These are phyloP conservation scores for Dothidotthia symphoricarpi DNA, from an alignment of 2,329 filamentous ascomycete genomes.

Conservation along the genomic window DNA sequence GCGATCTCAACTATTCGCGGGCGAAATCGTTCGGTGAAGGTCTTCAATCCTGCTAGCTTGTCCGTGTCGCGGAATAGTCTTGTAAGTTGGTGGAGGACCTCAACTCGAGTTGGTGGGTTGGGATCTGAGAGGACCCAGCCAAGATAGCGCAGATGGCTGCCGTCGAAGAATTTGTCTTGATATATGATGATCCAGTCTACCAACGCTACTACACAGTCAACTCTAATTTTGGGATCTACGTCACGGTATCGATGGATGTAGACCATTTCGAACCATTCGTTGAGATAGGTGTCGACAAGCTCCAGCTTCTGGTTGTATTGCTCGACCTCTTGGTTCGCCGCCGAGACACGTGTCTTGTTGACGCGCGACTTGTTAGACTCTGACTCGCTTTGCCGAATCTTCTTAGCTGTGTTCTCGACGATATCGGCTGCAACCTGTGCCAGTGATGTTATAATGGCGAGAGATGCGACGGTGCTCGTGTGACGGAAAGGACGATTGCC, in stretches of 20 bases:
- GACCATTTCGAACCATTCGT: conserved; percentile 85
- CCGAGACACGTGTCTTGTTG: conserved; percentile 75
- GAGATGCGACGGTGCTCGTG: conserved; percentile 81
- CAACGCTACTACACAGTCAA: conserved; percentile 82
- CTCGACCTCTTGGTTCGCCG: conserved; percentile 69
- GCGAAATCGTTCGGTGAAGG: conserved; percentile 91
- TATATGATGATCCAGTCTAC: conserved; percentile 85
- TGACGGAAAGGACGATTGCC: conserved; percentile 87
- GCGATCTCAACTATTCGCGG: conserved; percentile 89
- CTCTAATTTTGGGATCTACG: conserved; percentile 82
- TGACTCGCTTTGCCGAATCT: conserved; percentile 73
- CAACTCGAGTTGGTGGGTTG: conserved; percentile 69
- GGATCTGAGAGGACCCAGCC: conserved; percentile 94
- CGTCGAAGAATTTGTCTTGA: conserved; percentile 86
- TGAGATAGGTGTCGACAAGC: conserved; percentile 67
- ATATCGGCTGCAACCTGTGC: conserved; percentile 71
- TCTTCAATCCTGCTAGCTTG: conserved; percentile 72
- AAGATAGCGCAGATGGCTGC: conserved; percentile 84
- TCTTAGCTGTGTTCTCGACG: conserved; percentile 69
- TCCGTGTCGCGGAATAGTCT: conserved; percentile 77
- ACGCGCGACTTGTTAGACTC: conserved; percentile 70
- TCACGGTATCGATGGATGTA: conserved; percentile 97
- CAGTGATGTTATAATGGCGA: conserved; percentile 75
- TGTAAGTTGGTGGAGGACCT: conserved; percentile 79
- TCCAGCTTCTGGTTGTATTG: conserved; percentile 70